Percentiles rank a stretch among this genome's conserved stretches.
Conservation (phyloP, 495 filamentous ascomycete species). For the Hyaloscypha finlandica region DNA sequence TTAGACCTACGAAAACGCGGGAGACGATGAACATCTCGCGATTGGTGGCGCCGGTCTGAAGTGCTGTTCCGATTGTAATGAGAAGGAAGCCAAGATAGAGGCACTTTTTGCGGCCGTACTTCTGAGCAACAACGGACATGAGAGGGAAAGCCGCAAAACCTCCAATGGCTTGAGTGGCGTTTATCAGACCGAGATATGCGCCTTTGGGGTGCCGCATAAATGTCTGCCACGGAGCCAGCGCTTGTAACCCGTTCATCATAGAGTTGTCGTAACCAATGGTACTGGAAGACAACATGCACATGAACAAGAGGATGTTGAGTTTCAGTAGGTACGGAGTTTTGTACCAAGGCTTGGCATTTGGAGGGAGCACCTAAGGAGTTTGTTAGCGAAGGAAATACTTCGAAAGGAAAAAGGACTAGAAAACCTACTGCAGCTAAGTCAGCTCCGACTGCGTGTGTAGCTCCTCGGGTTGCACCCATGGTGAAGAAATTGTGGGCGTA, state of each 20-base stretch:
- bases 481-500: too few species aligned
- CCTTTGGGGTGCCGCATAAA: constrained; percentile 44
- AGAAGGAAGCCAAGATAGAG: background rate
- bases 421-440: too few species aligned
- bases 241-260: constrained; percentile 54
- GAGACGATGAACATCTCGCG: constrained; percentile 59
- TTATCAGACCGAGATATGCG: constrained; percentile 49
- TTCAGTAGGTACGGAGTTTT: too few species aligned
- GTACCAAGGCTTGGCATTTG: too few species aligned
- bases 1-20: constrained; percentile 57
- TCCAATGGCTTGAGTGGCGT: constrained; percentile 55
- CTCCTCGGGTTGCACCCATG: too few species aligned
- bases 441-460: too few species aligned
- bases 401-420: too few species aligned
- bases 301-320: too few species aligned
- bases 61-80: constrained; percentile 24
- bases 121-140: constrained; percentile 41
- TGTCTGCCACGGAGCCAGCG: constrained; percentile 46
- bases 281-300: too few species aligned
- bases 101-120: constrained; percentile 41
- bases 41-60: constrained; percentile 46
- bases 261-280: constrained; percentile 33
- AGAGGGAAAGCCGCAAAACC: constrained; percentile 53
- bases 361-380: too few species aligned
- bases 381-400: too few species aligned